Conservation (phyloP, 352 stramenopile species). For the Elongisporangium senticosum region DNA sequence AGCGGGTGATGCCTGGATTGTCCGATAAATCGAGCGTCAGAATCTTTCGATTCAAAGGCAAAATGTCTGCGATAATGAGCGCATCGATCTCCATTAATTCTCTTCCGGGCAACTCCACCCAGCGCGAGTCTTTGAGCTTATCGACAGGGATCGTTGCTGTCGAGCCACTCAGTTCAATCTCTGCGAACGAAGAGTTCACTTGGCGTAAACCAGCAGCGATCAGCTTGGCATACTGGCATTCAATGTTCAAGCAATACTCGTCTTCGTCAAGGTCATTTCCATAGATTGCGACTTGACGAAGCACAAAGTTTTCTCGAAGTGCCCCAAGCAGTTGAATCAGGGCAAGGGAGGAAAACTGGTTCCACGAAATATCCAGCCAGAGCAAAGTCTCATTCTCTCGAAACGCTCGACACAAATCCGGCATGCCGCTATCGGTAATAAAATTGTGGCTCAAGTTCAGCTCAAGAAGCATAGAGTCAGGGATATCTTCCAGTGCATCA, state of each 20-base stretch:
- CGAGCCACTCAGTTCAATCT: slow-evolving; percentile 32
- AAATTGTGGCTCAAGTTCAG: slow-evolving; percentile 55
- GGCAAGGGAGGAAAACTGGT: slow-evolving; percentile 38
- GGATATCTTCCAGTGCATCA: slow-evolving; percentile 50
- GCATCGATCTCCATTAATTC: slow-evolving; percentile 55
- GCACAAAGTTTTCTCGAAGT: slow-evolving; percentile 53
- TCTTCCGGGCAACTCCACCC: slow-evolving; percentile 30
- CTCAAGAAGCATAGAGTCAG: slow-evolving; percentile 52
- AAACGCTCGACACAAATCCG: slow-evolving; percentile 34
- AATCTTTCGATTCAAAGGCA: slow-evolving; percentile 47
- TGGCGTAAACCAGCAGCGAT: slow-evolving; percentile 43
- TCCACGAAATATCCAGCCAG: slow-evolving; percentile 61
- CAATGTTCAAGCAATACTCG: slow-evolving; percentile 45
- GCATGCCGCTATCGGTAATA: slow-evolving; percentile 37
- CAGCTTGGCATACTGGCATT: slow-evolving; percentile 40
- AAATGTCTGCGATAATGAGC: slow-evolving; percentile 47
- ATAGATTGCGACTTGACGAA: slow-evolving; percentile 41
- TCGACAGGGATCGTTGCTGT: slow-evolving; percentile 43
- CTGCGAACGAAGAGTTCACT: slow-evolving; percentile 45
- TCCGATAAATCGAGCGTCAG: slow-evolving; percentile 61
- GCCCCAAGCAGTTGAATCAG: slow-evolving; percentile 34
- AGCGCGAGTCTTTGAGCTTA: slow-evolving; percentile 60
- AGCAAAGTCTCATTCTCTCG: slow-evolving; percentile 71
- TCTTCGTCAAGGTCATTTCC: slow-evolving; percentile 50
- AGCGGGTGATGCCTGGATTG: slow-evolving; percentile 44